Evolutionary conservation across 495 filamentous ascomycete species (phyloP).

Genomic region (Entonaema liquescens): DNA sequence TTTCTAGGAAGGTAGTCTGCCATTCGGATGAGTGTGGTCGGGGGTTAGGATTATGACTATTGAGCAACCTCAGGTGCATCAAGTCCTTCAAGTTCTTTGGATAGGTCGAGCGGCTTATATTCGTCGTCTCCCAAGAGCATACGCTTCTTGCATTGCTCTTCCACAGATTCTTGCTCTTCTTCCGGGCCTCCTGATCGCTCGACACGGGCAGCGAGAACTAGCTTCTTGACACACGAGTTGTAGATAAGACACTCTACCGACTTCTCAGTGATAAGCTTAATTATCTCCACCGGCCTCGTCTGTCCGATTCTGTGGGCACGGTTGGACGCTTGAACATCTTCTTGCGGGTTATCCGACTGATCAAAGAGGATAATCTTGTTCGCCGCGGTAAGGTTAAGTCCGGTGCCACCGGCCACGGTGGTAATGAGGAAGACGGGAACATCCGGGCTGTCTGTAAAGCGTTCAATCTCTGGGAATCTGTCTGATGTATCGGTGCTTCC

Average conservation of each 20-base stretch:
- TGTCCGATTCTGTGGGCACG: constrained; percentile 95
- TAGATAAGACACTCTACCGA: constrained; percentile 96
- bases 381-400: constrained; percentile 92
- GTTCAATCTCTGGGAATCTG: constrained; percentile 86
- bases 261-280: constrained; percentile 77
- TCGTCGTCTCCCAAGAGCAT: constrained; percentile 42
- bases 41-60: not conserved
- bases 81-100: not conserved
- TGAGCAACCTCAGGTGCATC: not conserved
- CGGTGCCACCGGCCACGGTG: constrained; percentile 91
- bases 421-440: constrained; percentile 94
- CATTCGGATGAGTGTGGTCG: not conserved
- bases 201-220: constrained; percentile 89
- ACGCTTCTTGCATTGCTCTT: constrained; percentile 41
- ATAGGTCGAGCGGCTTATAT: not conserved
- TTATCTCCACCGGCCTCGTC: constrained; percentile 84
- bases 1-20: constrained; percentile 11
- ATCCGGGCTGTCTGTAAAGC: constrained; percentile 75
- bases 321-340: constrained; percentile 96
- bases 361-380: constrained; percentile 99
- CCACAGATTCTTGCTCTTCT: constrained; percentile 41
- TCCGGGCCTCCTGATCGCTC: constrained; percentile 47
- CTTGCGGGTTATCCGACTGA: constrained; percentile 93
- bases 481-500: constrained; percentile 84
- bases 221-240: constrained; percentile 86